phyloP scores from a whole-genome alignment of 805 yeast genomes.

The Candida sakaeoensis region DNA sequence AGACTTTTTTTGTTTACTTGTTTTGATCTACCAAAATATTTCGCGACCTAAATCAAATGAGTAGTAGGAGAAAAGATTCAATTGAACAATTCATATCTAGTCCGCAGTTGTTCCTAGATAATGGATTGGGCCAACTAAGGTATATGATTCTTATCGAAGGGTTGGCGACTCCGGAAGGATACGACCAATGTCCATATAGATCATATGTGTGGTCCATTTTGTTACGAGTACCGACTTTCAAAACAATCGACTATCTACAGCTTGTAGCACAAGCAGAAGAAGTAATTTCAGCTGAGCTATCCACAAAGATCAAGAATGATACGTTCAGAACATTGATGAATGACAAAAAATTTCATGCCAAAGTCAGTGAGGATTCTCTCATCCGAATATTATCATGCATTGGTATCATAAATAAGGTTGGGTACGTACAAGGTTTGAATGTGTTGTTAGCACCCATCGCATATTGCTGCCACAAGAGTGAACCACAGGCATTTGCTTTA shows the following conservation, averaged over 20 bases:
- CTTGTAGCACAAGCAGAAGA: constrained; percentile 53
- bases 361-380: constrained; percentile 67
- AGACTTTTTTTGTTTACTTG: not conserved
- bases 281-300: constrained; percentile 43
- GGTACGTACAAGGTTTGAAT: constrained; percentile 91
- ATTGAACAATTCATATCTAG: constrained; percentile 36
- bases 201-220: constrained; percentile 79
- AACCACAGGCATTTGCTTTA: constrained; percentile 79
- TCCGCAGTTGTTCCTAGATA: constrained; percentile 32
- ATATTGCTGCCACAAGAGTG: constrained; percentile 64
- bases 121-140: constrained; percentile 30
- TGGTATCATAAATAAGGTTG: constrained; percentile 47
- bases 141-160: constrained; percentile 43
- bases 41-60: constrained; percentile 10
- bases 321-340: constrained; percentile 82
- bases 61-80: constrained; percentile 35
- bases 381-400: constrained; percentile 69
- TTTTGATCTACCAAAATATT: not conserved
- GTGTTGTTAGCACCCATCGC: constrained; percentile 81
- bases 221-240: constrained; percentile 56
- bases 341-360: constrained; percentile 58
- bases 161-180: constrained; percentile 36
- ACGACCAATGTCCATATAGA: constrained; percentile 62
- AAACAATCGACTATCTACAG: constrained; percentile 50
- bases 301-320: constrained; percentile 75